Base-by-base conservation (phyloP, 345 rosid genomes). In the Rhodamnia argentea region DNA sequence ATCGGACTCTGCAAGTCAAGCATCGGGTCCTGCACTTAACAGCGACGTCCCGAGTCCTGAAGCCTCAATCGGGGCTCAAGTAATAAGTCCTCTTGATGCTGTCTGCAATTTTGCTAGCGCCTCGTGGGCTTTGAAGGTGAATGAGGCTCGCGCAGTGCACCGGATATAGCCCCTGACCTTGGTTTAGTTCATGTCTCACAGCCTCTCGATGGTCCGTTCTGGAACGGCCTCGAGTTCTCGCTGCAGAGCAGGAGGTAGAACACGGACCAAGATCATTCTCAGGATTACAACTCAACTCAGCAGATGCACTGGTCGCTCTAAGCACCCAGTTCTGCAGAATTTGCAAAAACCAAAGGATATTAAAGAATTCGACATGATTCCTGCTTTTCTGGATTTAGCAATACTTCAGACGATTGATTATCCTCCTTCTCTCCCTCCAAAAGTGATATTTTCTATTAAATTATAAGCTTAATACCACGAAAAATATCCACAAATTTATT, bases 251-350 rank as follows among this genome's bases (percentile, higher is more conserved):
- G 91, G 89, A 94, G 91, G 84, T 94, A 93, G 82, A 91, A 91
- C 84, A 85, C 90, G 92, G 96, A 94, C 70, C 89, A 86, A 26
- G 94, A 94, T 82, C 92, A 90, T 84, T 56, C 96, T 58, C 90
- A 94, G 85, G 92, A 87, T 13, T 93, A 92, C 57, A 93, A 92
- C 88, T 90, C 98, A 64, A 87, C 92, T 81, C 93, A 90, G 90
- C 93, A 93, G 82, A 91, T 88, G 87, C 90, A 96, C 88, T 95
- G 98, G 96, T 92, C 96, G 37, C 98, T 94, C 50, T 95, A 88
- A 83, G 84, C 13, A n/a, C 56, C 62, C 84, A 24, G 7, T 22
- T 29, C 62, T 57, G 78, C 11, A 37, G 78, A 37, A 37, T 70
- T 37, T 70, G 23, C 78, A 11, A 40, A 37, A 2, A 70, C 24